A percentile compares a stretch with the other conserved stretches of the same genome.
Conservation (phyloP, 2,329 filamentous ascomycete genomes). For the Alternaria metachromatica region DNA sequence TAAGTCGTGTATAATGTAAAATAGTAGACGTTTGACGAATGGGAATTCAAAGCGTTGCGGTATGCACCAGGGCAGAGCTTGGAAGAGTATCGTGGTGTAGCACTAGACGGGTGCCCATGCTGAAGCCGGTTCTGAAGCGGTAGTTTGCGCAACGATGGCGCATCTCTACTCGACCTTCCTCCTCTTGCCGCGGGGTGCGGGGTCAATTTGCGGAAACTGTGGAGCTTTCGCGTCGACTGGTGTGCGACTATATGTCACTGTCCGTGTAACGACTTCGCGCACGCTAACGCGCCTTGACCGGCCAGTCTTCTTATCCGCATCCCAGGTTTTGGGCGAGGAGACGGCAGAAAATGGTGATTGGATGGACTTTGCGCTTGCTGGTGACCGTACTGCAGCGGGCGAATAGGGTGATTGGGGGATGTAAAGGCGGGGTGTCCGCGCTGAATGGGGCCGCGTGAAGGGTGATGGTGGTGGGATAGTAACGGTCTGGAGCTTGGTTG, state of each 20-base stretch:
- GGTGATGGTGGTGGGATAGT: constrained; percentile 66
- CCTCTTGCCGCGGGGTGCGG: constrained; percentile 90
- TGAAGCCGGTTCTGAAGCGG: constrained; percentile 18
- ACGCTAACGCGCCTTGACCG: constrained; percentile 70
- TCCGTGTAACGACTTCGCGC: constrained; percentile 90
- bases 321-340: constrained; percentile 78
- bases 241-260: constrained; percentile 81
- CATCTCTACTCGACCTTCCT: constrained; percentile 68
- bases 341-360: constrained; percentile 76
- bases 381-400: constrained; percentile 66
- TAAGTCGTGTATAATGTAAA: constrained; percentile 8
- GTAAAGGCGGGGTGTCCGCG: constrained; percentile 68
- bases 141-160: constrained; percentile 24
- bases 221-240: constrained; percentile 48
- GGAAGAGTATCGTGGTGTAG: constrained; percentile 22
- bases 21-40: constrained; percentile 9
- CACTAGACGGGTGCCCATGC: constrained; percentile 31
- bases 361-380: constrained; percentile 63
- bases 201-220: constrained; percentile 72
- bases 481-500: constrained; percentile 58
- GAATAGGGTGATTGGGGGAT: constrained; percentile 81
- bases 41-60: constrained; percentile 22
- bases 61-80: constrained; percentile 29
- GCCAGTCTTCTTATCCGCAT: constrained; percentile 70
- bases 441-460: constrained; percentile 69